Conservation (phyloP, 768 basidiomycete species). For the Lentinula sp. region DNA sequence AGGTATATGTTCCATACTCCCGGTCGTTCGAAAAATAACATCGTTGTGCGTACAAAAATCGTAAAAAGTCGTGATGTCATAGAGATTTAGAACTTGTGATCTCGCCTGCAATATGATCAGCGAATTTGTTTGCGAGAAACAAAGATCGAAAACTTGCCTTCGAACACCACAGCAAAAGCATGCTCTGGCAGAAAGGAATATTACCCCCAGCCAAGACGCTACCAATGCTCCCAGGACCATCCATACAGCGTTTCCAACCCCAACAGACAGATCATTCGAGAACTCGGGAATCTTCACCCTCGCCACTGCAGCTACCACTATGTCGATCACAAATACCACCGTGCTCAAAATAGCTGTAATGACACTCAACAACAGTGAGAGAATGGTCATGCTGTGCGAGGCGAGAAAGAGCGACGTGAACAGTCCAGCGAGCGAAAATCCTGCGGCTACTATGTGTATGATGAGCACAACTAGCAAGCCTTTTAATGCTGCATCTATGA, state of each 20-base stretch:
- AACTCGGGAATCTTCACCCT: slow-evolving; percentile 34
- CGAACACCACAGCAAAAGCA: slow-evolving; percentile 68
- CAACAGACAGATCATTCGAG: slow-evolving; percentile 35
- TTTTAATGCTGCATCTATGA: slow-evolving; percentile 43
- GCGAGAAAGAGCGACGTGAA: slow-evolving; percentile 53
- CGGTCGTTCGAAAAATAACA: background rate
- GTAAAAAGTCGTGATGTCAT: background rate
- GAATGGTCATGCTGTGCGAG: slow-evolving; percentile 47
- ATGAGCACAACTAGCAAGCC: slow-evolving; percentile 50
- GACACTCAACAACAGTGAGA: slow-evolving; percentile 53
- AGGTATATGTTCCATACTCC: background rate
- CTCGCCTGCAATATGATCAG: background rate
- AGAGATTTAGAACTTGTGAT: background rate
- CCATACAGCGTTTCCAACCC: slow-evolving; percentile 69
- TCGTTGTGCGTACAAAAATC: background rate
- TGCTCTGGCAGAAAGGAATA: slow-evolving; percentile 55
- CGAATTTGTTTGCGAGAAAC: background rate
- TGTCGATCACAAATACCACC: slow-evolving; percentile 54
- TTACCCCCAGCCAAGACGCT: slow-evolving; percentile 53
- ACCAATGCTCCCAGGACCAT: slow-evolving; percentile 54
- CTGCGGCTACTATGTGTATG: slow-evolving; percentile 64
- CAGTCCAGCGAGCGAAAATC: slow-evolving; percentile 47
- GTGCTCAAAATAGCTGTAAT: slow-evolving; percentile 48
- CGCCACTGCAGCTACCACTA: slow-evolving; percentile 54
- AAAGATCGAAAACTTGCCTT: slow-evolving; percentile 20